Evolutionary conservation across 495 filamentous ascomycete genomes (phyloP).

Genomic region (Trichocladium uniseriatum): DNA sequence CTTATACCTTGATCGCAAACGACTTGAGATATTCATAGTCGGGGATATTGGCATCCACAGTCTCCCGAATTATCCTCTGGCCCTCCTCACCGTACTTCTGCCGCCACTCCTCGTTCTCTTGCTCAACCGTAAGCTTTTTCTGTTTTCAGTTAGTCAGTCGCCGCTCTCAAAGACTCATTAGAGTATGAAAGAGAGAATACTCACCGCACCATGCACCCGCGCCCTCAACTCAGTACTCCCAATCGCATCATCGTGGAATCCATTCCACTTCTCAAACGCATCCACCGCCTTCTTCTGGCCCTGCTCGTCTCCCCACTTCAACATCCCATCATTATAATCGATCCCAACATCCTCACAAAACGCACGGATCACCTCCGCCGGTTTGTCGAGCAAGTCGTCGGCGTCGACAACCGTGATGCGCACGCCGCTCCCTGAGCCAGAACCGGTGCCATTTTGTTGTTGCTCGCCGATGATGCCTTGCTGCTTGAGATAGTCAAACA

Average conservation of each 20-base stretch:
- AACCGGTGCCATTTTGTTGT: constrained; percentile 5
- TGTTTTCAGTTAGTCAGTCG: constrained; percentile 10
- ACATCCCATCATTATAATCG: constrained; percentile 61
- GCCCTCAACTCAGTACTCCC: constrained; percentile 63
- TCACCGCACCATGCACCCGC: constrained; percentile 53
- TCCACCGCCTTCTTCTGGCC: constrained; percentile 53
- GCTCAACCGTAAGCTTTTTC: constrained; percentile 40
- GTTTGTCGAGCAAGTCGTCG: constrained; percentile 83
- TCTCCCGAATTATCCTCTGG: constrained; percentile 63
- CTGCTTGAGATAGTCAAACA: constrained; percentile 71
- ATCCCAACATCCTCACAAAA: constrained; percentile 75
- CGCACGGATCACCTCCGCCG: constrained; percentile 57
- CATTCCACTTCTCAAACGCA: constrained; percentile 90
- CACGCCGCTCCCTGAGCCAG: constrained; percentile 14
- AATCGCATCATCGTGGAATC: constrained; percentile 93
- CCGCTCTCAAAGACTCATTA: background rate
- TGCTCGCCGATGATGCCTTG: constrained; percentile 46
- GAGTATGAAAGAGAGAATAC: constrained; percentile 22
- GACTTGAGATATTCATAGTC: constrained; percentile 89
- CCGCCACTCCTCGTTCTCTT: constrained; percentile 69
- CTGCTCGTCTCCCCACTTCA: constrained; percentile 63
- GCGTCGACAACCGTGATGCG: constrained; percentile 85
- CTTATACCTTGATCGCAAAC: constrained; percentile 46
- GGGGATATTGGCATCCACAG: constrained; percentile 67
- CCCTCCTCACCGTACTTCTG: constrained; percentile 74